Conservation (phyloP, 2,329 filamentous ascomycete genomes). For the Fusarium nematophilum region DNA sequence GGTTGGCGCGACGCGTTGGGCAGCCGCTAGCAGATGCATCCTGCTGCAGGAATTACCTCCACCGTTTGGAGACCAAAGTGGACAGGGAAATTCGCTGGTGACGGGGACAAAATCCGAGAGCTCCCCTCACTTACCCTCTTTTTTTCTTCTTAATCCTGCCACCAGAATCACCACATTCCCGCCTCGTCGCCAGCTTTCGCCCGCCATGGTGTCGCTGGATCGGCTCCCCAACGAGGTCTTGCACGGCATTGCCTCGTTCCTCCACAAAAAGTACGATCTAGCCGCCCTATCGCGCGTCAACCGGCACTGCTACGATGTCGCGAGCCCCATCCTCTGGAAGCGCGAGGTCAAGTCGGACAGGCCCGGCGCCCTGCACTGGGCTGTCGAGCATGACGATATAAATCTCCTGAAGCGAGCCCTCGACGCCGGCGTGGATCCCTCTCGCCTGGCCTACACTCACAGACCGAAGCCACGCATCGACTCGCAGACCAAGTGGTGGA, state of each 20-base stretch:
- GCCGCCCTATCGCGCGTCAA: slow-evolving; percentile 40
- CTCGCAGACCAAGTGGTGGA: slow-evolving; percentile 42
- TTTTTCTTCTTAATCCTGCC: slow-evolving; percentile 2
- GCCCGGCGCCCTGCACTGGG: slow-evolving; percentile 44
- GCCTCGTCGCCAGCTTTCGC: slow-evolving; percentile 31
- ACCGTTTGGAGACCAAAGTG: slow-evolving; percentile 4
- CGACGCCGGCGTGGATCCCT: slow-evolving; percentile 39
- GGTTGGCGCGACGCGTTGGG: slow-evolving; percentile 9
- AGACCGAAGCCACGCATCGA: slow-evolving; percentile 42
- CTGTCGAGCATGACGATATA: slow-evolving; percentile 39
- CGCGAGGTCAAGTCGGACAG: slow-evolving; percentile 41
- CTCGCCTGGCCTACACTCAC: slow-evolving; percentile 40
- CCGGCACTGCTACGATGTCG: slow-evolving; percentile 40
- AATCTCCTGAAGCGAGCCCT: slow-evolving; percentile 38
- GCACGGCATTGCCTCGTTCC: slow-evolving; percentile 38
- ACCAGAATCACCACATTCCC: slow-evolving; percentile 20
- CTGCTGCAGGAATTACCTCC: slow-evolving; percentile 6
- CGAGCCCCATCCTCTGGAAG: slow-evolving; percentile 44
- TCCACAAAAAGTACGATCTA: slow-evolving; percentile 43
- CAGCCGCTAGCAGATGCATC: slow-evolving; percentile 7
- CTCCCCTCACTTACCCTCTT: slow-evolving; percentile 31
- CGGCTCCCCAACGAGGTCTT: slow-evolving; percentile 46
- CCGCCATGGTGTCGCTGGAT: slow-evolving; percentile 45
- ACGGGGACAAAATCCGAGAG: slow-evolving; percentile 24
- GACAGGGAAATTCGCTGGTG: slow-evolving; percentile 18